These are phyloP conservation scores for Neoboletus brunneissimus DNA, from an alignment of 768 basidiomycete species.

Conservation along the genomic window DNA sequence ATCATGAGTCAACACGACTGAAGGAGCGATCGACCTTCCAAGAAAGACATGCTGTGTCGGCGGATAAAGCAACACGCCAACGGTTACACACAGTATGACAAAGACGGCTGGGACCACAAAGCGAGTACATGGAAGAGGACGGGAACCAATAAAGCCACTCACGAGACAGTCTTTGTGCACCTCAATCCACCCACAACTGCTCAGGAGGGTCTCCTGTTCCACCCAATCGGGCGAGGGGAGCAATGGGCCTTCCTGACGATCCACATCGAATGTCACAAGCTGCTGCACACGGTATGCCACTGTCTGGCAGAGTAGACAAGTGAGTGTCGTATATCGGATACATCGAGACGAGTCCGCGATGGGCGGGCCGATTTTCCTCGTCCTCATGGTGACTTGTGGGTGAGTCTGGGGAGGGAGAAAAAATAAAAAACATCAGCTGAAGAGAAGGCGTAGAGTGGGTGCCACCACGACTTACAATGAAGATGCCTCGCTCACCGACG, in stretches of 20 bases:
- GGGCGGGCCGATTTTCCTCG: slow-evolving; percentile 44
- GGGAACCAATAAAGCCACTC: slow-evolving; percentile 34
- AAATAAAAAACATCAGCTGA: slow-evolving; percentile 2
- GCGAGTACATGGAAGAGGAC: background rate
- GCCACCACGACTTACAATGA: slow-evolving; percentile 48
- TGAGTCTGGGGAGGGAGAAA: slow-evolving; percentile 47
- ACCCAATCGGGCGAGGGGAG: slow-evolving; percentile 75
- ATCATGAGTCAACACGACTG: slow-evolving; percentile 18
- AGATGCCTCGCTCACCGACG: slow-evolving; percentile 66
- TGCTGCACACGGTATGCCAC: slow-evolving; percentile 70
- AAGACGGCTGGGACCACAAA: slow-evolving; percentile 1
- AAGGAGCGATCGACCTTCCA: background rate
- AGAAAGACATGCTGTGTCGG: slow-evolving; percentile 7
- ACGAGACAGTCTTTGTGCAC: slow-evolving; percentile 65
- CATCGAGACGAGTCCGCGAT: slow-evolving; percentile 46
- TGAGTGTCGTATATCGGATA: slow-evolving; percentile 60
- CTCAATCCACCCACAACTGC: slow-evolving; percentile 70
- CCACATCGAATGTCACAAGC: slow-evolving; percentile 52
- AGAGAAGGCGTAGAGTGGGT: background rate
- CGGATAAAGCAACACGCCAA: slow-evolving; percentile 8
- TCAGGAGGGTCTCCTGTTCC: slow-evolving; percentile 68
- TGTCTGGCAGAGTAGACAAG: slow-evolving; percentile 66
- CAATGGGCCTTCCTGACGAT: slow-evolving; percentile 60
- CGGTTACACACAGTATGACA: slow-evolving; percentile 1
- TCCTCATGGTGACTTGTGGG: slow-evolving; percentile 67